Evolutionary conservation across 2,329 filamentous ascomycete species (phyloP), one percentile per base, ranked within the genome.

Genomic region (Talaromyces rugulosus): DNA sequence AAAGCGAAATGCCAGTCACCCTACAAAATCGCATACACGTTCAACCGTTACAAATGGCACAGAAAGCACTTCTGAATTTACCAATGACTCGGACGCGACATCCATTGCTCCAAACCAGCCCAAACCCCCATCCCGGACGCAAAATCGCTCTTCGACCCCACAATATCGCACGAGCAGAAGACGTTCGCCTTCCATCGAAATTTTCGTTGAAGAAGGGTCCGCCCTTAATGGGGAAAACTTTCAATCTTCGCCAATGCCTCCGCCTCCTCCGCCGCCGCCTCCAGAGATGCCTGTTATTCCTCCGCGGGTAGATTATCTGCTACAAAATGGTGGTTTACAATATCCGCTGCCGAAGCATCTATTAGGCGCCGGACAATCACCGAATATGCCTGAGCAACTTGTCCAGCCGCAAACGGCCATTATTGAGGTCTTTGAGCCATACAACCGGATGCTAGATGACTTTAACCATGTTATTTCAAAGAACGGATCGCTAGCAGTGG

Each of bases 401-500:
- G 85, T 87, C 6, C 87, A 88, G 7, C 87, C 89, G 2, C 82
- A 90, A 3, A 78, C 83, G 44, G 87, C 90, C 59, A 86, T 90
- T 23, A 85, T 89, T 56, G 86, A 85, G 14, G 81, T 97, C 5
- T 98, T 97, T 71, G 85, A 89, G 4, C 91, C 92, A 0, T 91
- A 95, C 67, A 89, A 90, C 73, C 88, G 87, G 65, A 82, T 97
- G 2, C 82, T 99, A 27, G 90, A 96, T 67, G 90, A 96, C 70
- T 98, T 96, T 72, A 85, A 89, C 65, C 84, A 85, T 3, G 93
- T 99, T 4, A 83, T 98, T 65, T 81, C 84, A 50, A 92, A 89
- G 65, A 91, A 90, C 68, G 95, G 95, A 3, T 98, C 94, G 0
- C 80, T 99, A 5, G 95, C 95, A 2, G 95, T 98, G 1, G 95